Evolutionary conservation across 2,329 filamentous ascomycete species (phyloP).

Genomic region (Monosporascus sp.): DNA sequence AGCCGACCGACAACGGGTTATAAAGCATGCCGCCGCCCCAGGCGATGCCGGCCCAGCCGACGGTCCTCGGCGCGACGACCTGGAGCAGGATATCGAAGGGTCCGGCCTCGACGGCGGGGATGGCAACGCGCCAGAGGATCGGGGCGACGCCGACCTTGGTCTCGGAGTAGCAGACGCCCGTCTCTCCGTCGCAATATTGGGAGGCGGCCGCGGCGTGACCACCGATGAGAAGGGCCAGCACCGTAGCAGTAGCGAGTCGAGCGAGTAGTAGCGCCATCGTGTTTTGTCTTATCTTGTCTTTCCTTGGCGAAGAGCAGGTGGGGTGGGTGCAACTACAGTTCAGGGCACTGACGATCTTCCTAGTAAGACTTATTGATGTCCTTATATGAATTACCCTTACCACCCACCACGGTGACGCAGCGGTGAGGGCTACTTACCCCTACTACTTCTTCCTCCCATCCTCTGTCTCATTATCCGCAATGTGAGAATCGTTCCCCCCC

Average conservation of each 20-base stretch:
- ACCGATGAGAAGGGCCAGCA: neutral
- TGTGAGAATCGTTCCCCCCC: neutral
- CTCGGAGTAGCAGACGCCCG: conserved; percentile 20
- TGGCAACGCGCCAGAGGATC: conserved; percentile 17
- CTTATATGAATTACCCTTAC: too few relatives aligned
- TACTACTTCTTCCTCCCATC: neutral
- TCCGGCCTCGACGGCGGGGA: conserved; percentile 17
- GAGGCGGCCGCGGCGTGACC: conserved; percentile 5
- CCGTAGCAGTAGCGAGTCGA: conserved; percentile 2
- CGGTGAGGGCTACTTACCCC: too few relatives aligned
- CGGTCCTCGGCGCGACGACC: conserved; percentile 19
- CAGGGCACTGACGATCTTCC: too few relatives aligned
- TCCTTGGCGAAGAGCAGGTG: neutral
- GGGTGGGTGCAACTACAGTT: too few relatives aligned
- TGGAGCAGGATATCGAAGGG: conserved; percentile 23
- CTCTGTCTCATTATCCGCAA: conserved; percentile 5
- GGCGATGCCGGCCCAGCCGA: conserved; percentile 21
- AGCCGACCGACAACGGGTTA: conserved; percentile 20
- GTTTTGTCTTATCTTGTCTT: neutral
- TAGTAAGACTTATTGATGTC: too few relatives aligned
- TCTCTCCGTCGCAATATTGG: conserved; percentile 16
- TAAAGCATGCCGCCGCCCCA: conserved; percentile 23
- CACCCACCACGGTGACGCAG: too few relatives aligned
- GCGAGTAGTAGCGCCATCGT: neutral
- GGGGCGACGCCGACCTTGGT: conserved; percentile 13